Percentiles rank a stretch among this genome's conserved stretches.
These are phyloP conservation scores for Scheffersomyces coipomensis DNA, from an alignment of 805 yeast genomes.

Conservation along the genomic window DNA sequence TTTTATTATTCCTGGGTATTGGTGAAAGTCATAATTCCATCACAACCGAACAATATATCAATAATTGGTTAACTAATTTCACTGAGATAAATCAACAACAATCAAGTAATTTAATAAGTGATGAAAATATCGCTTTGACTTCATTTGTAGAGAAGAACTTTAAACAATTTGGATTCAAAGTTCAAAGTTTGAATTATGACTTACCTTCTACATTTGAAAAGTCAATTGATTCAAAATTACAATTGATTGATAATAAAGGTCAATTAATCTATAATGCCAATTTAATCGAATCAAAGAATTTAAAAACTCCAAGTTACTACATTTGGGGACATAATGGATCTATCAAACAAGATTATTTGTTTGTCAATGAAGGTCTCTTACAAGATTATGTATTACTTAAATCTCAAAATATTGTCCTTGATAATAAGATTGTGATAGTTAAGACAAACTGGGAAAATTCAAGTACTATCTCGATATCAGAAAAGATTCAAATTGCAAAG, in stretches of 20 bases:
- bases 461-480: conserved; percentile 15
- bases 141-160: conserved; percentile 23
- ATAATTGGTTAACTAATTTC: conserved; percentile 26
- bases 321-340: conserved; percentile 25
- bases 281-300: conserved; percentile 20
- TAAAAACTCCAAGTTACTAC: conserved; percentile 29
- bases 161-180: conserved; percentile 24
- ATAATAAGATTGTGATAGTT: conserved; percentile 28
- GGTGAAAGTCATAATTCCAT: conserved; percentile 16
- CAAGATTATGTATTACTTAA: conserved; percentile 24
- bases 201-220: conserved; percentile 10
- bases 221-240: conserved; percentile 26
- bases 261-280: conserved; percentile 24
- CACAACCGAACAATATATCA: conserved; percentile 23
- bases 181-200: conserved; percentile 14
- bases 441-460: conserved; percentile 8
- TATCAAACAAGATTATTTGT: conserved; percentile 22
- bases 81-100: conserved; percentile 19
- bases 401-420: conserved; percentile 15
- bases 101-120: conserved; percentile 20
- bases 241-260: conserved; percentile 19
- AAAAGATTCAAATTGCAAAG: conserved; percentile 24
- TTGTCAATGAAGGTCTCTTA: conserved; percentile 27
- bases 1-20: conserved; percentile 35
- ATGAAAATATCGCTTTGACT: conserved; percentile 23